phyloP scores from a whole-genome alignment of 306 rosid species.

The Trichosanthes cucumerina region DNA sequence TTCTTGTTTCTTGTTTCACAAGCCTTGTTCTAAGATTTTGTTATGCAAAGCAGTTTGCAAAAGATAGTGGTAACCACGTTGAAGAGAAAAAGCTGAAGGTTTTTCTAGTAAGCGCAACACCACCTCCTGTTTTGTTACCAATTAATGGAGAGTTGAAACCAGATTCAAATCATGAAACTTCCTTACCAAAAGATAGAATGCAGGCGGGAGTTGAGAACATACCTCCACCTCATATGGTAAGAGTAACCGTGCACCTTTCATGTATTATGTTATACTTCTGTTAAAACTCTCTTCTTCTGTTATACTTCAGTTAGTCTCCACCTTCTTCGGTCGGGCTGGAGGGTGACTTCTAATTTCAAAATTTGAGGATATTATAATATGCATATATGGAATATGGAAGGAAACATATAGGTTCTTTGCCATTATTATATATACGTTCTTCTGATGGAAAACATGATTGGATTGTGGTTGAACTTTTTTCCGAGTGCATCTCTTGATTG shows the following conservation, averaged over 20 bases:
- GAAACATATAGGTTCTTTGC: not conserved
- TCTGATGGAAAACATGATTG: not conserved
- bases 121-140: slow-evolving; percentile 59
- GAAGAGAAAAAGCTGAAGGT: slow-evolving; percentile 85
- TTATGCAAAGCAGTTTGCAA: slow-evolving; percentile 47
- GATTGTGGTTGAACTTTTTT: not conserved
- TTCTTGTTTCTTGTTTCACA: slow-evolving; percentile 1
- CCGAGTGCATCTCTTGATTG: not conserved
- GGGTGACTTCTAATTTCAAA: not conserved
- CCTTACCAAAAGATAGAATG: slow-evolving; percentile 44
- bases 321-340: not conserved
- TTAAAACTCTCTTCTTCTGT: not conserved
- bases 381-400: not conserved
- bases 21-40: slow-evolving; percentile 14
- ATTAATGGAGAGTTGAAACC: slow-evolving; percentile 58
- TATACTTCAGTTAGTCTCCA: not conserved
- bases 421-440: not conserved
- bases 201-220: slow-evolving; percentile 65
- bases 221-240: slow-evolving; percentile 51
- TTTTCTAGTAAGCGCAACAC: slow-evolving; percentile 43
- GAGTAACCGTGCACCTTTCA: not conserved
- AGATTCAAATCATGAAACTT: slow-evolving; percentile 33
- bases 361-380: not conserved
- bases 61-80: slow-evolving; percentile 48
- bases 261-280: not conserved